phyloP scores from a whole-genome alignment of 192 early-diverging fungal species.

The Podochytrium sp. region DNA sequence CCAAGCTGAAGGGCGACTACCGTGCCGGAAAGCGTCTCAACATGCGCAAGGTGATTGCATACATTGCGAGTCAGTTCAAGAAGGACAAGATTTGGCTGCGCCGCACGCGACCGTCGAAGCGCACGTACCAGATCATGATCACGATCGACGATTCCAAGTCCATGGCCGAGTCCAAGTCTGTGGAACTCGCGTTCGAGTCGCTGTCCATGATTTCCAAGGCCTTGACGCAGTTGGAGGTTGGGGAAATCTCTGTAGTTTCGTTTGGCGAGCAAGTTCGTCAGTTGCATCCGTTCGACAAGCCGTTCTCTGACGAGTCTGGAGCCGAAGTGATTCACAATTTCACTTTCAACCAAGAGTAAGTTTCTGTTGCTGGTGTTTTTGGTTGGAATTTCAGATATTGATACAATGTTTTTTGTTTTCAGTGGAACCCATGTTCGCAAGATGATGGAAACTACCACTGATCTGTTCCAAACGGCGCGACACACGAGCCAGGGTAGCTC shows the following conservation, averaged over 20 bases:
- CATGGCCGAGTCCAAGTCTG: constrained; percentile 86
- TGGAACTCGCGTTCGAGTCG: constrained; percentile 94
- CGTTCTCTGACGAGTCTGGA: constrained; percentile 88
- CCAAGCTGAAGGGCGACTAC: constrained; percentile 97
- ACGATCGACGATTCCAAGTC: constrained; percentile 97
- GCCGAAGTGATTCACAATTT: constrained; percentile 88
- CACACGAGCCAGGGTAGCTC: constrained; percentile 43
- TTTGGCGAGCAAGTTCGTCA: constrained; percentile 89
- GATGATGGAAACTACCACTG: constrained; percentile 85
- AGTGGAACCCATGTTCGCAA: constrained; percentile 79
- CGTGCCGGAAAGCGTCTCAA: constrained; percentile 97
- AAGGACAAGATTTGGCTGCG: constrained; percentile 99
- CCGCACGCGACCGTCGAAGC: constrained; percentile 93
- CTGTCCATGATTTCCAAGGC: constrained; percentile 91
- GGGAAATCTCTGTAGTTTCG: constrained; percentile 85
- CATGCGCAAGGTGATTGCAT: constrained; percentile 99
- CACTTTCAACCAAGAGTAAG: constrained; percentile 82
- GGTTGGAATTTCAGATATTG: neutral
- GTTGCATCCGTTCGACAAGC: constrained; percentile 93
- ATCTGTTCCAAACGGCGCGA: constrained; percentile 77
- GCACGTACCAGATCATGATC: constrained; percentile 98
- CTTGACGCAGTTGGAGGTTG: constrained; percentile 91
- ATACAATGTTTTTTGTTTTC: constrained; percentile 2
- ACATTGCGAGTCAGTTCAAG: constrained; percentile 98
- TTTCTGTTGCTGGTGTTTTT: neutral